Percentiles rank a stretch among this genome's conserved stretches.
Conservation (phyloP, 2,329 filamentous ascomycete species). For the Niveomyces coronatus region DNA sequence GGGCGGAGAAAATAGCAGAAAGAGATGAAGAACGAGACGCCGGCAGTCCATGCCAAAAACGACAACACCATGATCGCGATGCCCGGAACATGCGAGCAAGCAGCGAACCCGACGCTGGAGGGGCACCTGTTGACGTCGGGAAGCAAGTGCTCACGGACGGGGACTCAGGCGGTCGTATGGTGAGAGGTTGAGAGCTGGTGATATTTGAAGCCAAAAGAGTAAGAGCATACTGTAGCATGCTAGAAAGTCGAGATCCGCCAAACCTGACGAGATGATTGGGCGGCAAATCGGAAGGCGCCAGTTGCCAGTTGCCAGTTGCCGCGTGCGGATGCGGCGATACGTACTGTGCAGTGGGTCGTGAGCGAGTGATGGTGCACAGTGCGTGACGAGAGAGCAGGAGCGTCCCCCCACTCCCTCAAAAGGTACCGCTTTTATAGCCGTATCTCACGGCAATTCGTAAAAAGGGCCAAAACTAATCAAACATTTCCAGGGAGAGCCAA, state of each 20-base stretch:
- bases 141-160: not conserved
- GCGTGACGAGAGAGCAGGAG: no score
- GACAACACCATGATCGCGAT: conserved; percentile 35
- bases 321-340: not conserved
- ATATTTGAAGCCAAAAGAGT: not conserved
- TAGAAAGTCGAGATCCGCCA: conserved; percentile 2
- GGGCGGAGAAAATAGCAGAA: conserved; percentile 28
- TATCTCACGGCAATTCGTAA: no score
- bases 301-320: not conserved
- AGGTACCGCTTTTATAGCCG: no score
- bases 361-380: not conserved
- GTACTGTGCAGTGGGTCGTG: not conserved
- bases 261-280: conserved; percentile 8
- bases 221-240: conserved; percentile 6
- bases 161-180: not conserved
- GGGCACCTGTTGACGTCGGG: conserved; percentile 1
- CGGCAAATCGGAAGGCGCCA: conserved; percentile 3
- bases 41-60: conserved; percentile 27
- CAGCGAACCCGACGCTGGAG: conserved; percentile 6
- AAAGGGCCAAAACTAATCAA: no score
- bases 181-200: no score
- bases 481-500: no score
- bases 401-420: no score
- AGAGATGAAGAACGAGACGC: conserved; percentile 27
- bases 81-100: conserved; percentile 12